These are phyloP conservation scores for Leucocoprinus birnbaumii DNA, from an alignment of 768 basidiomycete species.

Conservation along the genomic window DNA sequence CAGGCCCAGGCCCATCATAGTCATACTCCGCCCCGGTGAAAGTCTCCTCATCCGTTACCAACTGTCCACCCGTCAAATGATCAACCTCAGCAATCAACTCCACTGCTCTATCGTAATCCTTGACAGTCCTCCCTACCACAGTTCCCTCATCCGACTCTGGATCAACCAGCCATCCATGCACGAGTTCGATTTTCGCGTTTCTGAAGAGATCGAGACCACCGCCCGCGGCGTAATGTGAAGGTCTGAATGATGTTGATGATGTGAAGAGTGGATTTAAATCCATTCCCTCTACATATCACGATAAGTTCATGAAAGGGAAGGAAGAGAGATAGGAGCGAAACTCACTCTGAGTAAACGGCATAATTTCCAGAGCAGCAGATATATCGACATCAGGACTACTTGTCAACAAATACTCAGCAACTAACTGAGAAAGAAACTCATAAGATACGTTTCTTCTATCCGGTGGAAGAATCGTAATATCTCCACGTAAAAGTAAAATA, in stretches of 20 bases:
- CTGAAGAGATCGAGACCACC: constrained; percentile 85
- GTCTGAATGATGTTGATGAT: constrained; percentile 62
- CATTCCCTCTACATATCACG: constrained; percentile 65
- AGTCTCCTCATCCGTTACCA: constrained; percentile 43
- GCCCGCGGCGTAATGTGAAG: constrained; percentile 34
- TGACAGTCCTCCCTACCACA: constrained; percentile 41
- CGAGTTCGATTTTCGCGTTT: constrained; percentile 76
- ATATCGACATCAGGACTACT: constrained; percentile 59
- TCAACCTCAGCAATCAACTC: constrained; percentile 79
- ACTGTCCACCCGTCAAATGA: constrained; percentile 59
- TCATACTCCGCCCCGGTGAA: constrained; percentile 8
- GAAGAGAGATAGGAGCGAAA: constrained; percentile 9
- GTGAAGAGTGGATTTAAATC: constrained; percentile 87
- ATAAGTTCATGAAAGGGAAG: too few species aligned
- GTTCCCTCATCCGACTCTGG: constrained; percentile 57
- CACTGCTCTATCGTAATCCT: constrained; percentile 75
- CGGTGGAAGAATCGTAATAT: constrained; percentile 69
- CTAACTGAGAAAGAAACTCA: constrained; percentile 77
- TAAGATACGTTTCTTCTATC: constrained; percentile 75
- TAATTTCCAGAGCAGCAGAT: constrained; percentile 68
- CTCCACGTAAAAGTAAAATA: constrained; percentile 81
- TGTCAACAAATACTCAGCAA: constrained; percentile 77
- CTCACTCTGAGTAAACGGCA: constrained; percentile 78
- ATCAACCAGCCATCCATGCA: constrained; percentile 90
- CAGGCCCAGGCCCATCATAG: constrained; percentile 7